Base-by-base conservation (phyloP, 495 filamentous ascomycete species). In the Talaromyces trachyspermus region DNA sequence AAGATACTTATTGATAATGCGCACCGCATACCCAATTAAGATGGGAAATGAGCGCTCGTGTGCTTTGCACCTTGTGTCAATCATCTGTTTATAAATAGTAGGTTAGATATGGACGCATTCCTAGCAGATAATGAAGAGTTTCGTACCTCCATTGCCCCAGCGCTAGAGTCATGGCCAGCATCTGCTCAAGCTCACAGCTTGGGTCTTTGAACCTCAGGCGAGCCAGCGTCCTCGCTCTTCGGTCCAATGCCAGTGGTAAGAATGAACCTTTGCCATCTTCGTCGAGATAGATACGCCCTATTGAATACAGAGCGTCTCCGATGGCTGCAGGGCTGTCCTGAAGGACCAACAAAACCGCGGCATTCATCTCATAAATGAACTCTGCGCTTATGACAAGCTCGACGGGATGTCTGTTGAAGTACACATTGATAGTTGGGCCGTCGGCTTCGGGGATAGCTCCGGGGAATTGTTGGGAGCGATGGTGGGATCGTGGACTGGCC, bases 301-400 rank as follows among this genome's bases (percentile, higher is more conserved):
- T 40, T n/a, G 32, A 14, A 30, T 7, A 45, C 4, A 48, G 46
- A 4, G 46, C 10, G 20, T 48, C 46, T 5, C 22, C 36, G 11
- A 48, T 23, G n/a, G 46, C 46, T 14, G 23, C 14, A 4, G 46
- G 46, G 20, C 19, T 32, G 8, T 22, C 15, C 30, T 48, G 46
- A 5, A 48, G 43, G 8, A 48, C 25, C 5, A 32, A 10, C 8
- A 48, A n/a, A 3, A 19, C 29, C n/a, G 33, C 18, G 4, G 25
- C 32, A 19, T 48, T 48, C 46, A 48, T 48, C 46, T 48, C 46
- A 19, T 44, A 18, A 4, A 48, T 19, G 33, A 36, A 36, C 7
- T 39, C 18, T 4, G 15, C n/a, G 17, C 32, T 11, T 4, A 48
- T 48, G 32, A 48, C 33, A 5, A 48, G 4, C 18, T 48, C 46